Percentiles rank a stretch among this genome's conserved stretches.
These are phyloP conservation scores for Chaetomium fimeti DNA, from an alignment of 495 filamentous ascomycete genomes.

Conservation along the genomic window DNA sequence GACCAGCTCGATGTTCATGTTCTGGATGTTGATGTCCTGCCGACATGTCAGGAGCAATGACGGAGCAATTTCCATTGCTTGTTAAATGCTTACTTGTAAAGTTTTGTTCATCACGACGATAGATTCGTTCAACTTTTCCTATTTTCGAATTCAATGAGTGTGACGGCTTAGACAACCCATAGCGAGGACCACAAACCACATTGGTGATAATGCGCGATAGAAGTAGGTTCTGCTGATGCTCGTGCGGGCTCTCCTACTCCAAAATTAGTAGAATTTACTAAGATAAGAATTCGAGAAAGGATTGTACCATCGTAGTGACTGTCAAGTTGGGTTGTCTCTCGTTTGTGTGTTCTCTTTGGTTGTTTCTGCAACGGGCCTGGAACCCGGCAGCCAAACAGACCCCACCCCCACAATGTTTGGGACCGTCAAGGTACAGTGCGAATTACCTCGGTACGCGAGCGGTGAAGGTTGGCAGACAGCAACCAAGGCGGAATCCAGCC, in stretches of 20 bases:
- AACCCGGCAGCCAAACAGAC: background rate
- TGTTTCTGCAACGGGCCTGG: background rate
- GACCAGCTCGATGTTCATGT: conserved; percentile 97
- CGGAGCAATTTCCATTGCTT: background rate
- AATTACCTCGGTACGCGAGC: conserved; percentile 22
- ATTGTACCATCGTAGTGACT: conserved; percentile 13
- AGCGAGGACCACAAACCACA: conserved; percentile 59
- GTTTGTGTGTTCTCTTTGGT: background rate
- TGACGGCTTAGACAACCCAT: background rate
- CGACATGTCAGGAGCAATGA: conserved; percentile 4
- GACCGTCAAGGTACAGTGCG: conserved; percentile 21
- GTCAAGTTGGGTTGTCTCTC: background rate
- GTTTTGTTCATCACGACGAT: conserved; percentile 88
- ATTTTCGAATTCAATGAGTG: background rate
- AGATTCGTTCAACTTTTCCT: conserved; percentile 98
- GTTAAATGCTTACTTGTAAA: conserved; percentile 62
- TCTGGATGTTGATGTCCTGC: conserved; percentile 95
- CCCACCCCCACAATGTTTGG: background rate
- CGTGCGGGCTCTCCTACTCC: conserved; percentile 86
- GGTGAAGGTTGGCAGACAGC: conserved; percentile 28
- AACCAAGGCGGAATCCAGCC: conserved; percentile 9
- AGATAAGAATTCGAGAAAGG: background rate
- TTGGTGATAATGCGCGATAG: conserved; percentile 96
- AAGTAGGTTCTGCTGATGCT: conserved; percentile 92
- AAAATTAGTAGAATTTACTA: background rate